Percentiles rank a stretch among this genome's conserved stretches.
Evolutionary conservation across 192 early-diverging fungal genomes (phyloP).

Genomic region (Backusella westeae): DNA sequence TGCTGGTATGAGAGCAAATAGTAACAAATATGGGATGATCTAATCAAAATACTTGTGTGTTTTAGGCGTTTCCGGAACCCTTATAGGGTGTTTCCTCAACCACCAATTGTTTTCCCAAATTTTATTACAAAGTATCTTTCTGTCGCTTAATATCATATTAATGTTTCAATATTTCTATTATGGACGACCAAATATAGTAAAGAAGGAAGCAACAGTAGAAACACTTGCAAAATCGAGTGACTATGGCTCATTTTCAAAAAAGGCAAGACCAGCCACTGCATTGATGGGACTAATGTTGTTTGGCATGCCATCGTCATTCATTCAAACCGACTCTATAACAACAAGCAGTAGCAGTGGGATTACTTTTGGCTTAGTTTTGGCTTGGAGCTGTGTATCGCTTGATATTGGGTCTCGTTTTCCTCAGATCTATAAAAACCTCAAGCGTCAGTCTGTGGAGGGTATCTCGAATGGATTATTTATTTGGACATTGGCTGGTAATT

Average conservation of each 20-base stretch:
- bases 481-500: constrained; percentile 65
- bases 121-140: background rate
- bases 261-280: background rate
- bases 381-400: constrained; percentile 60
- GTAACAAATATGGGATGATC: background rate
- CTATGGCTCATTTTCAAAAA: background rate
- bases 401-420: constrained; percentile 72
- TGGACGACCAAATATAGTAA: background rate
- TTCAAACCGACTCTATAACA: background rate
- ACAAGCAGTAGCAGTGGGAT: background rate
- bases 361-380: constrained; percentile 53
- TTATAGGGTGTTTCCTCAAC: constrained; percentile 66
- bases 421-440: constrained; percentile 68
- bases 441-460: constrained; percentile 58
- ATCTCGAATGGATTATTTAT: constrained; percentile 68
- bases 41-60: background rate
- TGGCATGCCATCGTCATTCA: background rate
- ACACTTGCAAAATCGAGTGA: background rate
- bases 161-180: background rate
- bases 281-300: constrained; percentile 13
- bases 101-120: constrained; percentile 66
- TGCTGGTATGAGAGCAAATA: constrained; percentile 30
- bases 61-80: constrained; percentile 63
- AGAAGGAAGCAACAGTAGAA: background rate
- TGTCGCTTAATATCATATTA: background rate